Conservation (phyloP, 768 basidiomycete species). For the Kwoniella europaea region DNA sequence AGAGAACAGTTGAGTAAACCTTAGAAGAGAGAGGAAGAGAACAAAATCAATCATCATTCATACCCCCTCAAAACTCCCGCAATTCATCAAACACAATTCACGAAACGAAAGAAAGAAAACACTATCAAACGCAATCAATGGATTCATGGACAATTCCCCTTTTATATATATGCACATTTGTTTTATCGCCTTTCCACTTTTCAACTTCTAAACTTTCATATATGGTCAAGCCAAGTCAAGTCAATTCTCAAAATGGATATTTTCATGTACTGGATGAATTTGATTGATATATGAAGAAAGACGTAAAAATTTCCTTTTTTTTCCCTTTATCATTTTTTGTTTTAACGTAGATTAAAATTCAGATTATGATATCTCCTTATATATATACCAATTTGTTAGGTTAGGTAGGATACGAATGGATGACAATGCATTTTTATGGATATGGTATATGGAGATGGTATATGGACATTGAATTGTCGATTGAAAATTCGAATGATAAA, state of each 20-base stretch:
- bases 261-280: not conserved
- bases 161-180: not conserved
- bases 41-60: not conserved
- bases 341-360: not conserved
- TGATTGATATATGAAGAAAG: not conserved
- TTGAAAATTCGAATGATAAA: too few species aligned
- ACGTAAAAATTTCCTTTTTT: not conserved
- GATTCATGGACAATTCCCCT: not conserved
- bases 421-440: too few species aligned
- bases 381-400: not conserved
- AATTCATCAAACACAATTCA: not conserved
- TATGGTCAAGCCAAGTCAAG: not conserved
- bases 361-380: not conserved
- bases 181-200: not conserved
- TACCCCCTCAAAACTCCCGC: too few species aligned
- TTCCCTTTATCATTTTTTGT: not conserved
- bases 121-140: not conserved
- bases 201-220: not conserved
- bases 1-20: constrained; percentile 75
- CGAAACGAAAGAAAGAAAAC: not conserved
- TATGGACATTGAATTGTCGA: too few species aligned
- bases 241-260: not conserved
- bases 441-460: too few species aligned
- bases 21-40: constrained; percentile 3
- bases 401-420: not conserved